These are phyloP conservation scores for Globisporangium parvum DNA, from an alignment of 352 stramenopile species.

Conservation along the genomic window DNA sequence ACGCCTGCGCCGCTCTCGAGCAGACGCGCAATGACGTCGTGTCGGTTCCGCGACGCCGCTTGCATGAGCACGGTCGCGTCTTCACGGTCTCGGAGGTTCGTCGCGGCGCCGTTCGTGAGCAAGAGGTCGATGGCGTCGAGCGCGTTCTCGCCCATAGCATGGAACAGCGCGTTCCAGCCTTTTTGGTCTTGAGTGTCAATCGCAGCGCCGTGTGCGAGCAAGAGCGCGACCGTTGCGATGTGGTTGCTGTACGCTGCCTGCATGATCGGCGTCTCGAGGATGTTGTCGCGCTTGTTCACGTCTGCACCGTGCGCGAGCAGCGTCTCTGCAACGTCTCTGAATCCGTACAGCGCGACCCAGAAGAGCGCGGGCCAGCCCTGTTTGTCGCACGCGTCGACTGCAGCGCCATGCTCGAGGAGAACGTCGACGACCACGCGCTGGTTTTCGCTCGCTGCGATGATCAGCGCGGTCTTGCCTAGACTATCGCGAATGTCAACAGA, in stretches of 20 bases:
- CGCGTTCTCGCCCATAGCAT: slow-evolving; percentile 5
- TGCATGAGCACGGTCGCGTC: slow-evolving; percentile 6
- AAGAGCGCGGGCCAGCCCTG: slow-evolving; percentile 11
- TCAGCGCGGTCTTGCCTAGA: slow-evolving; percentile 2
- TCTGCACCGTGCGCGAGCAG: slow-evolving; percentile 5
- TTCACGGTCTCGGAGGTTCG: slow-evolving; percentile 3
- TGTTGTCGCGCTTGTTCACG: slow-evolving; percentile 8
- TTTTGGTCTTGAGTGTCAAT: slow-evolving; percentile 9
- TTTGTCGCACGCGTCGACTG: slow-evolving; percentile 1
- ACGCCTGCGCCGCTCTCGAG: slow-evolving; percentile 7
- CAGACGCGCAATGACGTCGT: not conserved
- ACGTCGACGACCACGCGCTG: not conserved
- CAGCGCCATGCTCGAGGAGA: slow-evolving; percentile 1
- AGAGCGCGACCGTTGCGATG: not conserved
- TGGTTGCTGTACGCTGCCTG: slow-evolving; percentile 11
- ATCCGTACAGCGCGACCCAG: slow-evolving; percentile 4
- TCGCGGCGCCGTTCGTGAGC: slow-evolving; percentile 3
- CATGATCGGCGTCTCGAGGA: slow-evolving; percentile 13
- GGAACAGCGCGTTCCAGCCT: slow-evolving; percentile 10
- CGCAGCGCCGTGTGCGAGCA: slow-evolving; percentile 4
- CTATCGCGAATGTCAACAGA: not conserved
- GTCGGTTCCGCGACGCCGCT: slow-evolving; percentile 5
- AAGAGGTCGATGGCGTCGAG: not conserved
- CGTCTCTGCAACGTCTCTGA: not conserved
- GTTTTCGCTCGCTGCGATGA: slow-evolving; percentile 1